These are phyloP conservation scores for Kodamaea suecica DNA, from an alignment of 1,139 yeast species.

Conservation along the genomic window DNA sequence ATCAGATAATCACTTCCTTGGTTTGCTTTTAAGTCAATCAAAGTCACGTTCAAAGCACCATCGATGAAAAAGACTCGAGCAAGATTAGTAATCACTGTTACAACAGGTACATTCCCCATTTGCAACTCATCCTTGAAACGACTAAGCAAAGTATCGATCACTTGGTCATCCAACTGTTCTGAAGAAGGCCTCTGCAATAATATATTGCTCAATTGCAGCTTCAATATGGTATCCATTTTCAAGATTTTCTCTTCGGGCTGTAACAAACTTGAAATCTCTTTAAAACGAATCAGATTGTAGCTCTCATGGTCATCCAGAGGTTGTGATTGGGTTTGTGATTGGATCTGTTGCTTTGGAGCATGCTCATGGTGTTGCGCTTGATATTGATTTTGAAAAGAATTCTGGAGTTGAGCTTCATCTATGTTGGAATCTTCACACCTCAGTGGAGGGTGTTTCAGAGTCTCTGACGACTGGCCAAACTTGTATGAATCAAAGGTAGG, in stretches of 20 bases:
- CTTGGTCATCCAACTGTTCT: constrained; percentile 32
- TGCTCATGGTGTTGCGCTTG: no score
- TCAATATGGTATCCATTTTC: constrained; percentile 39
- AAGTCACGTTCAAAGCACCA: constrained; percentile 34
- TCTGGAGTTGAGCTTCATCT: no score
- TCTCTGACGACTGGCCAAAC: constrained; percentile 3
- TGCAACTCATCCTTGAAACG: constrained; percentile 35
- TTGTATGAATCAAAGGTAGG: constrained; percentile 10
- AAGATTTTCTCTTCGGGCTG: constrained; percentile 39
- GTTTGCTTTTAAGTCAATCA: constrained; percentile 48
- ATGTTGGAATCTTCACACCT: not conserved
- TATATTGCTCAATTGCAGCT: constrained; percentile 34
- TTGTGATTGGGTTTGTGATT: not conserved
- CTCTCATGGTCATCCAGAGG: not conserved
- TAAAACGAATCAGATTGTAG: constrained; percentile 23
- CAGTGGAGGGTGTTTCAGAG: not conserved
- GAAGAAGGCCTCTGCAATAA: constrained; percentile 20
- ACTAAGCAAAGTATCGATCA: constrained; percentile 42
- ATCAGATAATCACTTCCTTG: constrained; percentile 63
- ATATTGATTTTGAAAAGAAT: no score
- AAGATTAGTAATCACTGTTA: constrained; percentile 48
- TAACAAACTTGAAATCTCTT: constrained; percentile 35
- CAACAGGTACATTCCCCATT: constrained; percentile 34
- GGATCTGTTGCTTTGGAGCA: not conserved
- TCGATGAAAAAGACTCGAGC: constrained; percentile 47